Evolutionary conservation across 108 stramenopile genomes (phyloP).

Genomic region (Seminavis robusta): DNA sequence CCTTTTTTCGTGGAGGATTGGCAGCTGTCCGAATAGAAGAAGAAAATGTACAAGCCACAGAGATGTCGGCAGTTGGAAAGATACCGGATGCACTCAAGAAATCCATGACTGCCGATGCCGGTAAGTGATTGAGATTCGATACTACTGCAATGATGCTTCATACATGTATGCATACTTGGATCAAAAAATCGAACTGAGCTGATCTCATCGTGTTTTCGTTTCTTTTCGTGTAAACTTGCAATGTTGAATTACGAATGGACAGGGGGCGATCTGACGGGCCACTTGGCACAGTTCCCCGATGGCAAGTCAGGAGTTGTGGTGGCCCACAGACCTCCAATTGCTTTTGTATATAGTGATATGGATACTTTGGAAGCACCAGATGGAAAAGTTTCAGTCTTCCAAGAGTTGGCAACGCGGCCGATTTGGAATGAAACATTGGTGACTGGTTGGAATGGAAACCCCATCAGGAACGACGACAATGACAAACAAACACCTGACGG

Average conservation of each 20-base stretch:
- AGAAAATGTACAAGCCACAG: slow-evolving; percentile 4
- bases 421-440: background rate
- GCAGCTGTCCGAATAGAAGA: slow-evolving; percentile 23
- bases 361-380: too few species aligned
- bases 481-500: background rate
- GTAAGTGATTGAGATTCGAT: slow-evolving; percentile 12
- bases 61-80: background rate
- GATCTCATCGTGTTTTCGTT: background rate
- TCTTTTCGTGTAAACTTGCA: background rate
- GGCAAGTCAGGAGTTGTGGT: slow-evolving; percentile 58
- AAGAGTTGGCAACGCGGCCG: slow-evolving; percentile 18
- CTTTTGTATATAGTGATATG: slow-evolving; percentile 56
- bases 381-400: slow-evolving; percentile 17
- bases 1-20: slow-evolving; percentile 26
- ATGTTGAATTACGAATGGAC: background rate
- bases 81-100: slow-evolving; percentile 2
- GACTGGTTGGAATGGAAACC: background rate
- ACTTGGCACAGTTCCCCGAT: slow-evolving; percentile 42
- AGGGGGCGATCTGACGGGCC: slow-evolving; percentile 72
- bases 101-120: background rate
- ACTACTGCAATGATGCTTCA: background rate
- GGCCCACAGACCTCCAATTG: slow-evolving; percentile 77
- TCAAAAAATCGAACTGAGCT: background rate
- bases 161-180: background rate
- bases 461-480: background rate